These are phyloP conservation scores for Ceratobasidium sp. DNA, from an alignment of 1,284 basidiomycete genomes.

Conservation along the genomic window DNA sequence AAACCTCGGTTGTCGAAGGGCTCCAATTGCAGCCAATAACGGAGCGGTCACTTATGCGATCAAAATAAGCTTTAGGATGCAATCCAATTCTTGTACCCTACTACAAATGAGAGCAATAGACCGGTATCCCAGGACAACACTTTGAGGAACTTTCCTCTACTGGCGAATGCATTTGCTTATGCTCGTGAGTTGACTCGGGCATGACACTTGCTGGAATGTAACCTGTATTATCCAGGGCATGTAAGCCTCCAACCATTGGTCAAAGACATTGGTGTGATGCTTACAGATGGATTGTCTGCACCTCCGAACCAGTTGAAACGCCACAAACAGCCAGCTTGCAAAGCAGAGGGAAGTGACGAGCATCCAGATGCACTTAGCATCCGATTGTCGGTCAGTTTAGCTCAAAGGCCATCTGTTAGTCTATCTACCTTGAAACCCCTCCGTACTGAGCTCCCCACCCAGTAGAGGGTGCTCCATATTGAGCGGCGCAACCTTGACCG, in stretches of 20 bases:
- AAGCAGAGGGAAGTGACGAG: slow-evolving; percentile 43
- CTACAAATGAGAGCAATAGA: no score
- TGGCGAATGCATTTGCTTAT: slow-evolving; percentile 43
- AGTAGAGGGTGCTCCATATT: slow-evolving; percentile 46
- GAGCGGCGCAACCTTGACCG: slow-evolving; percentile 45
- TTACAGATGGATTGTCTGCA: slow-evolving; percentile 46
- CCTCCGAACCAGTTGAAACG: slow-evolving; percentile 45
- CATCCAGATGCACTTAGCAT: slow-evolving; percentile 39
- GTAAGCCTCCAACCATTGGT: not conserved
- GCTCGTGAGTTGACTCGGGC: slow-evolving; percentile 39
- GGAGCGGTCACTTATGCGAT: no score
- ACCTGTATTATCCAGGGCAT: slow-evolving; percentile 11
- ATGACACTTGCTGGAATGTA: slow-evolving; percentile 45
- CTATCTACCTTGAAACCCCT: slow-evolving; percentile 46
- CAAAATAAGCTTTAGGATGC: no score
- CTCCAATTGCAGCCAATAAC: no score
- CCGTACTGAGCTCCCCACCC: slow-evolving; percentile 47
- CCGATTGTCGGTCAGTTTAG: not conserved
- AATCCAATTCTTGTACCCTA: no score
- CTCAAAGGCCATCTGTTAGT: not conserved
- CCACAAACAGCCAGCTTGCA: slow-evolving; percentile 46
- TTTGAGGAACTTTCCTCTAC: slow-evolving; percentile 3
- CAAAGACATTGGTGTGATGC: no score
- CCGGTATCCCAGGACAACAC: no score
- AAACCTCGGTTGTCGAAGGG: no score